Evolutionary conservation across 257 asterid species (phyloP), one percentile per base, ranked within the genome.

Genomic region (Penstemon eatonii): DNA sequence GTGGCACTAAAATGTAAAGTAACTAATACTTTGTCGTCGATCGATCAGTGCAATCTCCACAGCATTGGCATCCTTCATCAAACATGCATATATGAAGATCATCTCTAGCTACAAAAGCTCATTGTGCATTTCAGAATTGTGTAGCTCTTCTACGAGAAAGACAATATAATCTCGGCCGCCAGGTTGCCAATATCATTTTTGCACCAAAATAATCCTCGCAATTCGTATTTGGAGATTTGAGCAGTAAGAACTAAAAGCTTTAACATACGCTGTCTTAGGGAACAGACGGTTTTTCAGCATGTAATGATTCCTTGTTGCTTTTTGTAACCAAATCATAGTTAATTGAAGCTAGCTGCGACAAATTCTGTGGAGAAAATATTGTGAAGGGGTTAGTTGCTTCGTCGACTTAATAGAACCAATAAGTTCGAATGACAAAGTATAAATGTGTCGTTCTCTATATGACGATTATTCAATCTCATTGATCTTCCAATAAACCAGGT

Each of bases 261-360:
- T n/a, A 51, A 38, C 52, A 62, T 5, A 9, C 50, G 5, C 15
- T 55, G 54, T 50, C 68, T 56, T 71, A 36, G 43, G 68, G 59
- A 47, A 25, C 41, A 68, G 60, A 46, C 12, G 62, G 60, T 66
- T 71, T 63, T 55, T 83, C 82, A 73, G 66, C 76, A 80, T 4
- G 68, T 41, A 39, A 69, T 57, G 88, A 82, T 69, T 87, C 96
- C 80, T 78, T 82, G 72, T 77, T 77, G 78, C 57, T 81, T 85
- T 80, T 89, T 69, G 81, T 73, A 8, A 85, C 75, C 82, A 92
- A 76, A 80, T 89, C 96, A 56, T 92, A 92, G 67, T 92, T 92
- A 60, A 92, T 87, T 11, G 95, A 92, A 60, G 95, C 96, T 61
- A 92, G 79, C 81, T 87, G 95, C 15, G 98, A 86, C 85, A 89